phyloP scores from a whole-genome alignment of 345 rosid genomes.

The Acer saccharum region DNA sequence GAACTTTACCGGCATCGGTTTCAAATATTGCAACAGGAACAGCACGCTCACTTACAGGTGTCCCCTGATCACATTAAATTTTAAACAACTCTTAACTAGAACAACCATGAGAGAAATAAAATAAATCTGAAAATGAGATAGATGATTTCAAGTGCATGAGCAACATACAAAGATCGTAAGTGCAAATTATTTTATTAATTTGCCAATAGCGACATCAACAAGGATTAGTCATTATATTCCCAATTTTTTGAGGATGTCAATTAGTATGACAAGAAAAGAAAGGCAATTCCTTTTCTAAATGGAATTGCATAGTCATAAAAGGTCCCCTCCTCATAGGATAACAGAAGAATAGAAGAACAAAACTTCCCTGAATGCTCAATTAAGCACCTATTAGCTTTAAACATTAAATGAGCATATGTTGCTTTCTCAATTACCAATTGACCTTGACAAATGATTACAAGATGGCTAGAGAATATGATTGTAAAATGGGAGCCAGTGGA shows the following conservation, averaged over 20 bases:
- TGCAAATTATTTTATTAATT: not conserved
- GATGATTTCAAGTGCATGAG: not conserved
- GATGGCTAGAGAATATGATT: not conserved
- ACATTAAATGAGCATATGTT: not conserved
- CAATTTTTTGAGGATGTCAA: not conserved
- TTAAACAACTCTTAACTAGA: conserved; percentile 16
- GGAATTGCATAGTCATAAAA: not conserved
- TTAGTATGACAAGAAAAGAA: no score
- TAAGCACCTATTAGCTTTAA: not conserved
- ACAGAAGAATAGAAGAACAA: not conserved
- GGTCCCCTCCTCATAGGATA: not conserved
- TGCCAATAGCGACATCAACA: not conserved
- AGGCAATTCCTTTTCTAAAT: not conserved
- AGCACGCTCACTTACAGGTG: conserved; percentile 98
- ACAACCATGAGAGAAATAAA: conserved; percentile 15
- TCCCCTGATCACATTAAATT: conserved; percentile 63
- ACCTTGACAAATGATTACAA: not conserved
- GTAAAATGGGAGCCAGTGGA: not conserved
- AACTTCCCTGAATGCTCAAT: not conserved
- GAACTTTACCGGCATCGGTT: conserved; percentile 68
- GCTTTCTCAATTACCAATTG: not conserved
- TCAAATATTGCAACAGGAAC: conserved; percentile 97
- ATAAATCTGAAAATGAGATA: conserved; percentile 14
- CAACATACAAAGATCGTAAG: not conserved
- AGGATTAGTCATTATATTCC: not conserved